Conservation (phyloP, 805 yeast species). For the Blastobotrys terrestris region DNA sequence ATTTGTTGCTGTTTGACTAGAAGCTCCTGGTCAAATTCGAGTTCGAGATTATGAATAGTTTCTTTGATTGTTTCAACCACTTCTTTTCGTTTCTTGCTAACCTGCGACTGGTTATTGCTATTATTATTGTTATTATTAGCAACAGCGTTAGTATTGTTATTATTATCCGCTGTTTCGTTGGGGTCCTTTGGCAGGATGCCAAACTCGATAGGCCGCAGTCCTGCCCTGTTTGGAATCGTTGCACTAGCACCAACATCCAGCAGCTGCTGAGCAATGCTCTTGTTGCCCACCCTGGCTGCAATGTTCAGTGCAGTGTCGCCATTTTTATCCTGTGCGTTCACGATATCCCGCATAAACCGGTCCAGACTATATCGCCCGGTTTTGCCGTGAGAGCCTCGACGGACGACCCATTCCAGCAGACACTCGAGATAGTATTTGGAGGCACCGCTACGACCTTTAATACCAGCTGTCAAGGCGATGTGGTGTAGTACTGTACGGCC, state of each 20-base stretch:
- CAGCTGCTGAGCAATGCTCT: conserved; percentile 70
- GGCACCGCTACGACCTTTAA: conserved; percentile 66
- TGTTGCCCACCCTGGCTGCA: conserved; percentile 83
- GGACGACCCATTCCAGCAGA: conserved; percentile 71
- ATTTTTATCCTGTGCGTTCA: conserved; percentile 84
- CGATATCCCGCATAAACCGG: conserved; percentile 58
- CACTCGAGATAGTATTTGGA: conserved; percentile 68
- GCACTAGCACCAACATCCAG: conserved; percentile 86
- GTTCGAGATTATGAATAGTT: conserved; percentile 46
- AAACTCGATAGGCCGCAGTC: conserved; percentile 80
- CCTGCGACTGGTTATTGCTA: background rate
- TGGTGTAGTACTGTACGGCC: conserved; percentile 83
- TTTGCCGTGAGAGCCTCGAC: conserved; percentile 40
- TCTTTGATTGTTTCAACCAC: conserved; percentile 47
- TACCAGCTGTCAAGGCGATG: conserved; percentile 72
- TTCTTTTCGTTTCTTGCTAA: conserved; percentile 32
- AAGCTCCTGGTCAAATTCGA: conserved; percentile 55
- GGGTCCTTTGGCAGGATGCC: conserved; percentile 43
- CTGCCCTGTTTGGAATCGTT: conserved; percentile 71
- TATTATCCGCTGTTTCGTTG: background rate
- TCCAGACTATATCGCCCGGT: conserved; percentile 45
- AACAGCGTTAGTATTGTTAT: background rate
- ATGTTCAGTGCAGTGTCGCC: conserved; percentile 95
- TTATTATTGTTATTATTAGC: background rate
- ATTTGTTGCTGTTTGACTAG: conserved; percentile 46